Evolutionary conservation across 805 yeast species (phyloP).

Genomic region (Vanderwaltozyma tropicalis): DNA sequence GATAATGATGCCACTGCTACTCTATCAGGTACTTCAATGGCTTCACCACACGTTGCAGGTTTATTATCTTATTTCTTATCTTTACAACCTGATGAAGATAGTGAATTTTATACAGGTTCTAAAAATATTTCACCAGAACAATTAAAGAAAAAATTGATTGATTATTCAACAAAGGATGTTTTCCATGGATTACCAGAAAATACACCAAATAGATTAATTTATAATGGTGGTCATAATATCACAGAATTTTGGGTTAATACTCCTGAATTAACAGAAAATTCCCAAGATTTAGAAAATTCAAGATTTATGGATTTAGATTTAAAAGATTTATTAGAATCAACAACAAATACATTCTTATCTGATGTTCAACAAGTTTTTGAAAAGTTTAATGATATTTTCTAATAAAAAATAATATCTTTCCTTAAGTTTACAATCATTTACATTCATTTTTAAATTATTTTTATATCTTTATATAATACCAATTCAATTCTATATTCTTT

Average conservation of each 20-base stretch:
- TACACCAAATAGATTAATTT: conserved; percentile 69
- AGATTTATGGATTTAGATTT: background rate
- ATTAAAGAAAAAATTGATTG: conserved; percentile 64
- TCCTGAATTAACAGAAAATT: no score
- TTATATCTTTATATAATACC: no score
- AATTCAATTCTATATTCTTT: no score
- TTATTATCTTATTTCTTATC: conserved; percentile 81
- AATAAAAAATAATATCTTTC: background rate
- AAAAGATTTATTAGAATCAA: background rate
- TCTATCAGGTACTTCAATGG: conserved; percentile 95
- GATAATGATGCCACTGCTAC: conserved; percentile 67
- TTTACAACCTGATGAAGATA: conserved; percentile 64
- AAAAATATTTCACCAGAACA: conserved; percentile 52
- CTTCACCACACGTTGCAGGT: conserved; percentile 94
- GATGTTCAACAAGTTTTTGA: background rate
- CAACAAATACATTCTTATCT: background rate
- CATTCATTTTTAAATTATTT: no score
- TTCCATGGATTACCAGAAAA: conserved; percentile 57
- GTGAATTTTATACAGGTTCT: conserved; percentile 48
- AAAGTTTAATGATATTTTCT: background rate
- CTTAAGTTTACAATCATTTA: background rate
- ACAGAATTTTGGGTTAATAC: conserved; percentile 45
- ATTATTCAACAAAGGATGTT: conserved; percentile 51
- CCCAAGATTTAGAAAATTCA: background rate
- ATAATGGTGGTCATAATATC: conserved; percentile 70